These are phyloP conservation scores for Vanilla planifolia DNA, from an alignment of 106 monocot genomes.

Conservation along the genomic window DNA sequence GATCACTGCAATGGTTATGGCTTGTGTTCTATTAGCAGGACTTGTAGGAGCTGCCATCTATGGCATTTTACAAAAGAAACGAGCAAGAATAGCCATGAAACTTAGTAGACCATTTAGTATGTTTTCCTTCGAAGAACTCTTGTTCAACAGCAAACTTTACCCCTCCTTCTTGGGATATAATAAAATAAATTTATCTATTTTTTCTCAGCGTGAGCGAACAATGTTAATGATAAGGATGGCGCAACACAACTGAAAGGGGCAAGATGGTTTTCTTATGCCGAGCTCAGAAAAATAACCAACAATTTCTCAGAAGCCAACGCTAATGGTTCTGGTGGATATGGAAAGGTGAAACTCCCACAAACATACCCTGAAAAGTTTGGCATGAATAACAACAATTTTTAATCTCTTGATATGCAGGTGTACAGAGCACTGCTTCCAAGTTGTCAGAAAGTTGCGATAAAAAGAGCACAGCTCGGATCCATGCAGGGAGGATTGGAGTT, in stretches of 20 bases:
- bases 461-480: conserved; percentile 60
- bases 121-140: neutral
- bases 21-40: conserved; percentile 18
- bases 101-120: conserved; percentile 55
- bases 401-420: conserved; percentile 31
- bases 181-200: too few relatives aligned
- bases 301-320: conserved; percentile 40
- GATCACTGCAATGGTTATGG: conserved; percentile 31
- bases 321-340: conserved; percentile 60
- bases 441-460: conserved; percentile 66
- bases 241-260: conserved; percentile 52
- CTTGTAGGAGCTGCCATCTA: conserved; percentile 28
- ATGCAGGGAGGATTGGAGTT: conserved; percentile 79
- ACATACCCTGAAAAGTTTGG: neutral
- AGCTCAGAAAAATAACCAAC: conserved; percentile 39
- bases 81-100: conserved; percentile 27
- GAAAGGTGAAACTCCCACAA: conserved; percentile 33
- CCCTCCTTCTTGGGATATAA: too few relatives aligned
- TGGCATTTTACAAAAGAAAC: conserved; percentile 31
- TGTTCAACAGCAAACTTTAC: too few relatives aligned
- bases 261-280: conserved; percentile 47
- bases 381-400: neutral
- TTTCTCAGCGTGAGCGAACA: conserved; percentile 50
- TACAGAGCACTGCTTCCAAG: conserved; percentile 56
- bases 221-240: conserved; percentile 19